Conservation (phyloP, 306 rosid species). For the Hippophae gyantsensis region DNA sequence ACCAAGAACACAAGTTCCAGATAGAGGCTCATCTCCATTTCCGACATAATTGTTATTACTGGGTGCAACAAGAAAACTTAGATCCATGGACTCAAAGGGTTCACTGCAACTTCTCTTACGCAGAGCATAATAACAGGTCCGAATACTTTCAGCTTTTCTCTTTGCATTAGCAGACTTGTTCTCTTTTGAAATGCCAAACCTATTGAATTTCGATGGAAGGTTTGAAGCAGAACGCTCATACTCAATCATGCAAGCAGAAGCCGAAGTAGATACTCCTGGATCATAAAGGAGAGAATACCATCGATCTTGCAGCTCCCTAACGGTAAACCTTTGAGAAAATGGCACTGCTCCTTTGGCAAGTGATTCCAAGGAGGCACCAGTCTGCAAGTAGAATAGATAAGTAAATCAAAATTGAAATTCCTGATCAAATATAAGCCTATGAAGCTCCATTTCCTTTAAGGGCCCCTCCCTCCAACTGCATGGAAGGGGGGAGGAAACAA, state of each 20-base stretch:
- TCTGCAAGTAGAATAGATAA: slow-evolving; percentile 38
- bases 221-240: slow-evolving; percentile 37
- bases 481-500: no score
- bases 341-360: slow-evolving; percentile 96
- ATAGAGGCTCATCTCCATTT: slow-evolving; percentile 34
- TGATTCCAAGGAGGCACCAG: slow-evolving; percentile 95
- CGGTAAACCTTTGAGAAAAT: slow-evolving; percentile 67
- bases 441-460: no score
- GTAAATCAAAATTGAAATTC: background rate
- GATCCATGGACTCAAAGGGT: slow-evolving; percentile 40
- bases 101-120: slow-evolving; percentile 53
- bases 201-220: slow-evolving; percentile 39
- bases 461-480: background rate
- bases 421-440: background rate
- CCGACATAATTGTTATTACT: slow-evolving; percentile 23
- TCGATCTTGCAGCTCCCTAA: slow-evolving; percentile 68
- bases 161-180: slow-evolving; percentile 35
- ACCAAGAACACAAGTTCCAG: slow-evolving; percentile 35
- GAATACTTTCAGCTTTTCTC: slow-evolving; percentile 61
- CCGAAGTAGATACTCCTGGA: slow-evolving; percentile 48
- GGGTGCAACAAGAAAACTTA: slow-evolving; percentile 53
- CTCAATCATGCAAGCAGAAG: slow-evolving; percentile 43
- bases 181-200: slow-evolving; percentile 43
- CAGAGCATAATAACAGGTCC: slow-evolving; percentile 58
- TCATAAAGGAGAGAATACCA: slow-evolving; percentile 79